These are phyloP conservation scores for Didymella glomerata DNA, from an alignment of 2,329 filamentous ascomycete genomes.

Conservation along the genomic window DNA sequence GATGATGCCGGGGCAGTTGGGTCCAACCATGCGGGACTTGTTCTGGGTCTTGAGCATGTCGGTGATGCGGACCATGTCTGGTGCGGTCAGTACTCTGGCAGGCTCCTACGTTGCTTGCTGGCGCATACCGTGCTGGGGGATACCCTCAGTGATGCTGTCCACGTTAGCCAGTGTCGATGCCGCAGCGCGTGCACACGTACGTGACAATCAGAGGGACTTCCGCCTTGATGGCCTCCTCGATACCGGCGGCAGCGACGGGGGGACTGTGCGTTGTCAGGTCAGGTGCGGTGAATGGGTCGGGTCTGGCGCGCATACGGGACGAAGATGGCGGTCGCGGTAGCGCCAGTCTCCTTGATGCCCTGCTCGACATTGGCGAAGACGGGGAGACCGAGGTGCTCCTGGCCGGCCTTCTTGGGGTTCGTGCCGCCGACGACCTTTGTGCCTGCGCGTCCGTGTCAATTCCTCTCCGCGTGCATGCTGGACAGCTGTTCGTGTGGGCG, in stretches of 20 bases:
- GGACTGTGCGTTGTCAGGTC: slow-evolving; percentile 66
- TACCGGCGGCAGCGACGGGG: slow-evolving; percentile 89
- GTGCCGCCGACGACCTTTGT: slow-evolving; percentile 98
- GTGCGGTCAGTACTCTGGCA: slow-evolving; percentile 28
- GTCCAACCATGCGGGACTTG: slow-evolving; percentile 96
- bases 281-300: slow-evolving; percentile 9
- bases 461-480: slow-evolving; percentile 27
- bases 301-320: slow-evolving; percentile 72
- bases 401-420: slow-evolving; percentile 98
- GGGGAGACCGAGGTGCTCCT: slow-evolving; percentile 86
- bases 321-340: slow-evolving; percentile 92
- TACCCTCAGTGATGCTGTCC: slow-evolving; percentile 87
- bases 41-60: slow-evolving; percentile 96
- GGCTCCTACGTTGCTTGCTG: not conserved
- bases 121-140: slow-evolving; percentile 85
- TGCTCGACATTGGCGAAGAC: slow-evolving; percentile 92
- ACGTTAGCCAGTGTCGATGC: slow-evolving; percentile 37
- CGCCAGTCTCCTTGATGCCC: slow-evolving; percentile 87
- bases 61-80: slow-evolving; percentile 99
- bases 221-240: slow-evolving; percentile 93
- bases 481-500: slow-evolving; percentile 29
- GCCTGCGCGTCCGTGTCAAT: slow-evolving; percentile 63
- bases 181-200: slow-evolving; percentile 51
- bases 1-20: slow-evolving; percentile 98
- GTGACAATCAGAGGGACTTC: slow-evolving; percentile 96